phyloP scores from a whole-genome alignment of 139 green algal genomes.

The Yamagishiella unicocca region DNA sequence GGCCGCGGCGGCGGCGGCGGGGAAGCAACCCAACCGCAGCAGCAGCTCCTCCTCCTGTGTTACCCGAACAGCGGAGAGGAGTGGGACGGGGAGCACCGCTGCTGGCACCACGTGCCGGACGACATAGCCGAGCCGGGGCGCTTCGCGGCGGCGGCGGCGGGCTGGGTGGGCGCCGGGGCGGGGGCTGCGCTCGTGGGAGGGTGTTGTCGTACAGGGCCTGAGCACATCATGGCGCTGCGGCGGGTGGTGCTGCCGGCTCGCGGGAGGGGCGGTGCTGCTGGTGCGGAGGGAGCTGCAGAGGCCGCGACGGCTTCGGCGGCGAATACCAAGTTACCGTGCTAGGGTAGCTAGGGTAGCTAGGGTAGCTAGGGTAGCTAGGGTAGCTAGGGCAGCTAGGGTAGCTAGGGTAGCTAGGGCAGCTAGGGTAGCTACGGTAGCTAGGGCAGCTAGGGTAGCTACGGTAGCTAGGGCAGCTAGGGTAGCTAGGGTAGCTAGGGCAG shows the following conservation, averaged over 20 bases:
- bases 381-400: too few relatives aligned
- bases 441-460: too few relatives aligned
- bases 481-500: too few relatives aligned
- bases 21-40: background rate
- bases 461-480: too few relatives aligned
- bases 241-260: background rate
- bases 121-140: background rate
- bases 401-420: too few relatives aligned
- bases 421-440: too few relatives aligned
- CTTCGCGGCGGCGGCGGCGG: conserved; percentile 37
- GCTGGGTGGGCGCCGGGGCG: conserved; percentile 23
- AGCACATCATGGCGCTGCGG: conserved; percentile 36
- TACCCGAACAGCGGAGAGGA: conserved; percentile 62
- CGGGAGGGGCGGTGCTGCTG: too few relatives aligned
- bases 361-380: too few relatives aligned
- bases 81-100: conserved; percentile 42
- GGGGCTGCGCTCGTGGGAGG: conserved; percentile 47
- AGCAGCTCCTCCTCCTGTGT: conserved; percentile 34
- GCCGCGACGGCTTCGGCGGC: too few relatives aligned
- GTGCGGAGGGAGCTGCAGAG: too few relatives aligned
- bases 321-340: too few relatives aligned
- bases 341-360: too few relatives aligned
- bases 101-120: conserved; percentile 36
- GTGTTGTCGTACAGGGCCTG: conserved; percentile 49
- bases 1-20: background rate